These are phyloP conservation scores for Ogataea populi-albae DNA, from an alignment of 805 yeast genomes.

Conservation along the genomic window DNA sequence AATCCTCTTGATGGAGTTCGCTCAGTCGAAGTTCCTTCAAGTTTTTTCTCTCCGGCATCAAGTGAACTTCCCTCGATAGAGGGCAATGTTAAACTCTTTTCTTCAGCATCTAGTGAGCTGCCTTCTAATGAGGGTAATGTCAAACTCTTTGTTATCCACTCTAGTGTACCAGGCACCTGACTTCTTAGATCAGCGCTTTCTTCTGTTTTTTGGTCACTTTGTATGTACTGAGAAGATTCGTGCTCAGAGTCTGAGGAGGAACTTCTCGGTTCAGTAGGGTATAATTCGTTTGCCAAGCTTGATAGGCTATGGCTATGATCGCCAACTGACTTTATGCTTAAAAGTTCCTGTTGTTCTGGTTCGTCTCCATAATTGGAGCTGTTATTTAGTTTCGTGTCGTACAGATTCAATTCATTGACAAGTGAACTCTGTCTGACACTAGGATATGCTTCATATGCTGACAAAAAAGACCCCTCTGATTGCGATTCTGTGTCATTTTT, in stretches of 20 bases:
- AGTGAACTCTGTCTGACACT: background rate
- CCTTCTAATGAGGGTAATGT: background rate
- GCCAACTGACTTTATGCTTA: background rate
- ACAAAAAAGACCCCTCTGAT: background rate
- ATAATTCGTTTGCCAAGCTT: slow-evolving; percentile 11
- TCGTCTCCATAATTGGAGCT: background rate
- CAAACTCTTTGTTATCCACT: background rate
- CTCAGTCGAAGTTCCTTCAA: background rate
- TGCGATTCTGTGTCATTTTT: background rate
- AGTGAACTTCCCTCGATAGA: background rate
- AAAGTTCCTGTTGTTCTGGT: background rate
- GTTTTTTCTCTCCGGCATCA: background rate
- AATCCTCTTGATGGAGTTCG: background rate
- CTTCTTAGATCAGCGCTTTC: background rate
- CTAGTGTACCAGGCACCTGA: background rate
- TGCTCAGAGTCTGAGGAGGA: background rate
- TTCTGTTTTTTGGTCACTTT: slow-evolving; percentile 4
- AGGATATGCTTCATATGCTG: background rate
- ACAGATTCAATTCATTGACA: background rate
- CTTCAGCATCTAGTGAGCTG: background rate
- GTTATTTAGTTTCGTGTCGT: background rate
- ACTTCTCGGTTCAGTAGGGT: slow-evolving; percentile 10
- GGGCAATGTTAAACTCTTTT: background rate
- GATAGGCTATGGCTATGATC: background rate
- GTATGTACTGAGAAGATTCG: slow-evolving; percentile 1